Evolutionary conservation across 2,329 filamentous ascomycete species (phyloP), one percentile per base, ranked within the genome.

Genomic region (Alternaria burnsii): DNA sequence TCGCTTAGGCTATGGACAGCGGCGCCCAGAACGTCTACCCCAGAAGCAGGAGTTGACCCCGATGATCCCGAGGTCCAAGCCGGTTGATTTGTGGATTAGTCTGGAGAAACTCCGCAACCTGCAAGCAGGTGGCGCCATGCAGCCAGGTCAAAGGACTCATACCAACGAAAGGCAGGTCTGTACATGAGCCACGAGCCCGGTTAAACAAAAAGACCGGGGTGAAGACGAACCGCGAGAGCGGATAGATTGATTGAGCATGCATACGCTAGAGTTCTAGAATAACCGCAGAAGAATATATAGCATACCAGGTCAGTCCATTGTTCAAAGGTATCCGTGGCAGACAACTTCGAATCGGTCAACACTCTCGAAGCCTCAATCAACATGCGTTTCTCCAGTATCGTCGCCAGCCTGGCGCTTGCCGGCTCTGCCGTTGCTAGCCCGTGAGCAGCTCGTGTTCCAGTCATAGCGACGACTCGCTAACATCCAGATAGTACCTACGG

Each of bases 311-410:
- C 22, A 16, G 20, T 18, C 44, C 32, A 14, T 8, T 48, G 28
- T 34, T 46, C 43, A 22, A 20, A 20, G 40, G 20, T 43, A 42
- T 53, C 26, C 52, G 64, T 59, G 61, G 52, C 41, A 64, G 61
- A 60, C 53, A 56, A 41, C 28, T 28, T 52, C 30, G 26, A 52
- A 48, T 24, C 28, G 36, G 5, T 44, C 43, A 41, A 36, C 24
- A 47, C 40, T 24, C 43, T 12, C 43, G 34, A 36, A 26, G 44
- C 44, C 56, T 59, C 52, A 18, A 32, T 64, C 54, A 66, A 48
- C 10, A 74, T 74, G 72, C 70, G 68, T 62, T 68, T 74, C 61
- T 68, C 71, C n/a, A 69, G 50, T 52, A 55, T 74, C 22, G 50
- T 72, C 57, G 62, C 69, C 43, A 61, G 65, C 43, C 52, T 74